Evolutionary conservation across 352 stramenopile species (phyloP), one percentile per base, ranked within the genome.

Genomic region (Thalassiosira sp.): DNA sequence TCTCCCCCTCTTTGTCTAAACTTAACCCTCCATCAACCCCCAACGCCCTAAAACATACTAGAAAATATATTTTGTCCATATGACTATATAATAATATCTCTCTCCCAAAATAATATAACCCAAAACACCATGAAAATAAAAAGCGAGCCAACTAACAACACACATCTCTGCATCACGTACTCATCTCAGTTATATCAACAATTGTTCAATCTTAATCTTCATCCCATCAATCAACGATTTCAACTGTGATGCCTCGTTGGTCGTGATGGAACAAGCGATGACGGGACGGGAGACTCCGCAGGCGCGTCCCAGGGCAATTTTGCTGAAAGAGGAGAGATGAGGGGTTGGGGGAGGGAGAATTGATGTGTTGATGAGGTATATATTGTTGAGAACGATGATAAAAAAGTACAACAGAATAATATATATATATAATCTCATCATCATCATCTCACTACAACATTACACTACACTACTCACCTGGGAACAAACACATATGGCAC

Each of bases 141-240:
- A n/a, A n/a, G n/a, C n/a, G n/a, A n/a, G n/a, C n/a, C n/a, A n/a
- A n/a, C n/a, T n/a, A n/a, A n/a, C n/a, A n/a, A n/a, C n/a, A n/a
- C 69, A 59, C 53, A 71, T 59, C 69, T 79, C 75, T 67, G 75
- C 68, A 83, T 83, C 75, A 83, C 58, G 67, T 79, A 82, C 74
- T 76, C 68, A 73, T 52, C 8, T 42, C 61, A 48, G 59, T 98
- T 98, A 99, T 94, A 99, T 98, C 86, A 99, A 93, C 52, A 99
- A 92, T 91, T 99, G 96, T 91, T 99, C 97, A 91, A 99, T 99
- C 89, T 99, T 97, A 80, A 99, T 94, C 82, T 98, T 98, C 92
- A 99, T 98, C 75, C 93, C 95, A 79, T 98, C 92, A 91, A 99
- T 99, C 86, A 99, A 96, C 57, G 93, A 93, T 85, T 97, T 98